Evolutionary conservation across 148 eudicot genomes (phyloP).

Genomic region (Rhododendron molle): DNA sequence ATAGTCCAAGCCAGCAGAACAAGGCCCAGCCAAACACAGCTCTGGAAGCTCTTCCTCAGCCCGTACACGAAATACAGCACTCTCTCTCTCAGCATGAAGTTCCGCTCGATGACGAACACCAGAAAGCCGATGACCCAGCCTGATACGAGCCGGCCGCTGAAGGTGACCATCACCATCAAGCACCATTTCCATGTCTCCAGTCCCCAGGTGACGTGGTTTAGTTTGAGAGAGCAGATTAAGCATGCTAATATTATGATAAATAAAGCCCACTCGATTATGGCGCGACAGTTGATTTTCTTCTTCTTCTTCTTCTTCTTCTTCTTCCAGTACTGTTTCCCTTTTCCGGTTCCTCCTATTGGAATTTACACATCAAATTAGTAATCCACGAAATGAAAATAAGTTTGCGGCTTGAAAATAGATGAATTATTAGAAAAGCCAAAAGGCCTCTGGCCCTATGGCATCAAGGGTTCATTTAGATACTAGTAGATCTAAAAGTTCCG

Average conservation of each 20-base stretch:
- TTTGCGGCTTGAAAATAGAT: too few species aligned
- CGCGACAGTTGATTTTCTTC: slow-evolving; percentile 26
- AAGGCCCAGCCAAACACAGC: slow-evolving; percentile 60
- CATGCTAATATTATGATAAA: slow-evolving; percentile 32
- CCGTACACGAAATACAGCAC: slow-evolving; percentile 71
- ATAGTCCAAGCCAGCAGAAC: slow-evolving; percentile 56
- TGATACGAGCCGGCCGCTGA: slow-evolving; percentile 60
- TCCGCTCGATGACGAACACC: slow-evolving; percentile 53
- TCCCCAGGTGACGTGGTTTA: slow-evolving; percentile 28
- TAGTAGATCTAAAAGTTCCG: too few species aligned
- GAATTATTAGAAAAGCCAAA: too few species aligned
- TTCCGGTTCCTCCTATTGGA: neutral
- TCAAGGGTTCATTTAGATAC: too few species aligned
- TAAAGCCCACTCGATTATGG: slow-evolving; percentile 41
- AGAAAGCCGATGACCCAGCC: slow-evolving; percentile 46
- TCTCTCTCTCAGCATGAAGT: slow-evolving; percentile 61
- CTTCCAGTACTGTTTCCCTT: slow-evolving; percentile 8
- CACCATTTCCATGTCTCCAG: slow-evolving; percentile 62
- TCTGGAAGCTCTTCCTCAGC: slow-evolving; percentile 47
- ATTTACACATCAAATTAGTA: neutral
- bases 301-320: slow-evolving; percentile 28
- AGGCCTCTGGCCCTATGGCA: too few species aligned
- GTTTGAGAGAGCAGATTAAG: slow-evolving; percentile 32
- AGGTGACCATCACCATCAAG: slow-evolving; percentile 51
- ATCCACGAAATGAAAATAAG: too few species aligned